Conservation (phyloP, 139 green algal genomes). For the Zygnema cylindricum region DNA sequence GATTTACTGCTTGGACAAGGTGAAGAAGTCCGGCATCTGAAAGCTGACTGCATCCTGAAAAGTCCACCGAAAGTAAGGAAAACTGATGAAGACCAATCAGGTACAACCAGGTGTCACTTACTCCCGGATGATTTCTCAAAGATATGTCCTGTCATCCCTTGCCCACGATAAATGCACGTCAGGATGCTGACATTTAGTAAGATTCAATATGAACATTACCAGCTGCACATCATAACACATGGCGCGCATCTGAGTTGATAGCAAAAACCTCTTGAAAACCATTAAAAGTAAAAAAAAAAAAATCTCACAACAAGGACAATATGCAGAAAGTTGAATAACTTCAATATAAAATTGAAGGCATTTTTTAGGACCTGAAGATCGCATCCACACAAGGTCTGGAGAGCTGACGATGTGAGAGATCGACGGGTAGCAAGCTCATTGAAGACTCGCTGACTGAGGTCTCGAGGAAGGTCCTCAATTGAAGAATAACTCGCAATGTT, state of each 20-base stretch:
- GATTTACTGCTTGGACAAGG: neutral
- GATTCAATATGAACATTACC: no score
- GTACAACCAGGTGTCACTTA: slow-evolving; percentile 47
- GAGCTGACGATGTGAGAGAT: neutral
- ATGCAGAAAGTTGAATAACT: no score
- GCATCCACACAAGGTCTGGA: slow-evolving; percentile 40
- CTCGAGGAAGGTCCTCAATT: slow-evolving; percentile 36
- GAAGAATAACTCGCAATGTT: neutral
- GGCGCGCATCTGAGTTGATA: no score
- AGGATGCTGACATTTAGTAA: no score
- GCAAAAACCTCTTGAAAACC: no score
- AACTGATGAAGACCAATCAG: neutral
- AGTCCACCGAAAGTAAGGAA: slow-evolving; percentile 14
- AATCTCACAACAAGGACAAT: no score
- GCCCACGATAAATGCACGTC: neutral
- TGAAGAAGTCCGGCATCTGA: slow-evolving; percentile 32
- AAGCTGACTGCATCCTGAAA: neutral
- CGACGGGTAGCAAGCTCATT: slow-evolving; percentile 8
- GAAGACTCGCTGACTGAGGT: slow-evolving; percentile 57
- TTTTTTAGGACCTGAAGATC: slow-evolving; percentile 12
- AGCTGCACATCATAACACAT: no score
- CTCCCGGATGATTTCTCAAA: neutral
- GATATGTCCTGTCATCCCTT: slow-evolving; percentile 5
- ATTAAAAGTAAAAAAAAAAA: no score
- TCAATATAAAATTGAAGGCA: no score